Conservation (phyloP, 192 early-diverging fungal species). For the Backusella sp. region DNA sequence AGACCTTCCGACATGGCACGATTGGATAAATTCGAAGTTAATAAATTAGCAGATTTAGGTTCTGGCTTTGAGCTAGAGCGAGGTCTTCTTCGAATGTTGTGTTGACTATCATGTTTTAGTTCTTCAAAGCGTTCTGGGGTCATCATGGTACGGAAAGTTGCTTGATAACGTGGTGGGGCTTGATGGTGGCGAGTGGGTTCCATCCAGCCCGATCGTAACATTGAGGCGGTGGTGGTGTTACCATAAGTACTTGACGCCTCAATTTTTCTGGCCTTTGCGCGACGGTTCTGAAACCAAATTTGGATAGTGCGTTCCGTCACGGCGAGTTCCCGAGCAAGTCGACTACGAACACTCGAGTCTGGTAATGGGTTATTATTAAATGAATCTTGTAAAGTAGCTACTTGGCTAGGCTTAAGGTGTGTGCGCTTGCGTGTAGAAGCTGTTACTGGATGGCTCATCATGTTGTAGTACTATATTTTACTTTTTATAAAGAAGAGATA, state of each 20-base stretch:
- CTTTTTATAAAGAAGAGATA: neutral
- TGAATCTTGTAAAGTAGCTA: conserved; percentile 65
- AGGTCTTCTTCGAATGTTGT: conserved; percentile 5
- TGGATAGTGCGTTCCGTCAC: conserved; percentile 74
- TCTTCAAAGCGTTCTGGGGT: conserved; percentile 44
- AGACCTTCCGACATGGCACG: conserved; percentile 17
- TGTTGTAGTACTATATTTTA: neutral
- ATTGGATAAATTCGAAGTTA: neutral
- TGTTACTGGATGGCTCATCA: conserved; percentile 12
- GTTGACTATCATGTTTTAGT: conserved; percentile 30
- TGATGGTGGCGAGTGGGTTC: neutral
- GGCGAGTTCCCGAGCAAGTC: conserved; percentile 59
- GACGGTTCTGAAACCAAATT: conserved; percentile 85
- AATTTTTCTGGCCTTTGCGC: conserved; percentile 72
- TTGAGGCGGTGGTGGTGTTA: conserved; percentile 8
- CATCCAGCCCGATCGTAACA: conserved; percentile 2
- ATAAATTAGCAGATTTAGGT: neutral
- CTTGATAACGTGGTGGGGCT: conserved; percentile 19
- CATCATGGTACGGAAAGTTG: conserved; percentile 29
- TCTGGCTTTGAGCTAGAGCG: conserved; percentile 24
- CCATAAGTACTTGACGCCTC: conserved; percentile 13
- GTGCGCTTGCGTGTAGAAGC: conserved; percentile 45
- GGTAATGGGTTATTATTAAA: conserved; percentile 69
- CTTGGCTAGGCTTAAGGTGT: conserved; percentile 60
- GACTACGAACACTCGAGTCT: conserved; percentile 56